These are phyloP conservation scores for Candida silvatica DNA, from an alignment of 805 yeast species.

Conservation along the genomic window DNA sequence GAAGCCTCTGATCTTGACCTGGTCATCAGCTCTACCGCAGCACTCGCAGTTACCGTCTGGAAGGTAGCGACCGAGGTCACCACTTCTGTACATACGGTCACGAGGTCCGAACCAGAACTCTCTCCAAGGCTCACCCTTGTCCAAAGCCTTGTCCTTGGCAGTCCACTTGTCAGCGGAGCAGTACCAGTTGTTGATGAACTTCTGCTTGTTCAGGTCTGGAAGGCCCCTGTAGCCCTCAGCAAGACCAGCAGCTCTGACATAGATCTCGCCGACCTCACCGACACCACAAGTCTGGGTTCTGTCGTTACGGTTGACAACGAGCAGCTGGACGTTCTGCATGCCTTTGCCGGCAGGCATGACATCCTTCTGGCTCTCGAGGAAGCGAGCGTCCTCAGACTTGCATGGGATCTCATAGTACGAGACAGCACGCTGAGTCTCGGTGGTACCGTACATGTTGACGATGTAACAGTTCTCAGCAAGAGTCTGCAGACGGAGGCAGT, in stretches of 20 bases:
- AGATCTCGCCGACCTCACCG: constrained; percentile 98
- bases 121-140: constrained; percentile 57
- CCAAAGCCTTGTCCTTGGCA: constrained; percentile 38
- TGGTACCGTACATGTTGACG: constrained; percentile 98
- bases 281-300: constrained; percentile 90
- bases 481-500: constrained; percentile 86
- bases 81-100: constrained; percentile 93
- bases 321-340: constrained; percentile 88
- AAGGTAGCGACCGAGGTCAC: constrained; percentile 92
- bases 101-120: constrained; percentile 87
- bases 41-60: constrained; percentile 98
- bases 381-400: constrained; percentile 56
- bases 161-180: constrained; percentile 59
- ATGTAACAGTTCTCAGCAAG: constrained; percentile 84
- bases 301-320: constrained; percentile 89
- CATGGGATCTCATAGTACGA: constrained; percentile 87
- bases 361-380: constrained; percentile 80
- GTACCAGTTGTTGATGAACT: constrained; percentile 90
- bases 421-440: constrained; percentile 98
- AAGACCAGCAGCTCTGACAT: constrained; percentile 96
- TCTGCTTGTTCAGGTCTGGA: constrained; percentile 80
- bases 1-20: constrained; percentile 96
- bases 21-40: constrained; percentile 98
- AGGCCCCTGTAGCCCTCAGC: constrained; percentile 94
- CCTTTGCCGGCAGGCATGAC: constrained; percentile 99